phyloP scores from a whole-genome alignment of 345 rosid species.

The Dovyalis caffra region DNA sequence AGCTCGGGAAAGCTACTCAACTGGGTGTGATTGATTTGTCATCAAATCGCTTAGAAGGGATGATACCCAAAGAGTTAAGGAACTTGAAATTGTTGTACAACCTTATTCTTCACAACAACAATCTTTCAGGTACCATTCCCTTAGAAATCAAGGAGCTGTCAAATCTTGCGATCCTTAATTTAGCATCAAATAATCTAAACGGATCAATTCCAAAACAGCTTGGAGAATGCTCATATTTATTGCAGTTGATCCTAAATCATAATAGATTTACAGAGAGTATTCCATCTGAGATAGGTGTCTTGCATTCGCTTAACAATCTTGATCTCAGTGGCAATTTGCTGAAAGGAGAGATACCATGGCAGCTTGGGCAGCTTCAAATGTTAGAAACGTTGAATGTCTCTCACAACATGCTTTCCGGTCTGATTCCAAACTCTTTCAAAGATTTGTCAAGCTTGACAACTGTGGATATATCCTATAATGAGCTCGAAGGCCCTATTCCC shows the following conservation, averaged over 20 bases:
- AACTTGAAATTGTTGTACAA: neutral
- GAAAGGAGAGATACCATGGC: conserved; percentile 2
- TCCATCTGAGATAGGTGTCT: neutral
- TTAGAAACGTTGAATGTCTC: too few species aligned
- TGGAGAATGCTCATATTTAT: neutral
- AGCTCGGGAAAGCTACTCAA: too few species aligned
- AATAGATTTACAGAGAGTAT: neutral
- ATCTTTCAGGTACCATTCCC: neutral
- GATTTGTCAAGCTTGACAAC: too few species aligned
- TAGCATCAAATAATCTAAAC: conserved; percentile 1
- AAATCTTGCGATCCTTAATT: too few species aligned
- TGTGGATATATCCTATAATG: too few species aligned
- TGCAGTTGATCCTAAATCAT: neutral
- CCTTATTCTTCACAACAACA: neutral
- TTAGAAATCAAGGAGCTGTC: neutral
- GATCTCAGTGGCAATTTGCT: conserved; percentile 7
- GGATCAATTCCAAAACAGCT: conserved; percentile 9
- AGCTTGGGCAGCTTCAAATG: too few species aligned
- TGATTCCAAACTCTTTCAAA: too few species aligned
- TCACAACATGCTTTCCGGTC: too few species aligned
- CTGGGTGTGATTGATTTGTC: too few species aligned
- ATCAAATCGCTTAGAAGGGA: too few species aligned
- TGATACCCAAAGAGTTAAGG: neutral
- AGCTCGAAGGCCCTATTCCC: too few species aligned
- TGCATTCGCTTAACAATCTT: neutral